phyloP scores from a whole-genome alignment of 805 yeast species.

The Candida mattraensis region DNA sequence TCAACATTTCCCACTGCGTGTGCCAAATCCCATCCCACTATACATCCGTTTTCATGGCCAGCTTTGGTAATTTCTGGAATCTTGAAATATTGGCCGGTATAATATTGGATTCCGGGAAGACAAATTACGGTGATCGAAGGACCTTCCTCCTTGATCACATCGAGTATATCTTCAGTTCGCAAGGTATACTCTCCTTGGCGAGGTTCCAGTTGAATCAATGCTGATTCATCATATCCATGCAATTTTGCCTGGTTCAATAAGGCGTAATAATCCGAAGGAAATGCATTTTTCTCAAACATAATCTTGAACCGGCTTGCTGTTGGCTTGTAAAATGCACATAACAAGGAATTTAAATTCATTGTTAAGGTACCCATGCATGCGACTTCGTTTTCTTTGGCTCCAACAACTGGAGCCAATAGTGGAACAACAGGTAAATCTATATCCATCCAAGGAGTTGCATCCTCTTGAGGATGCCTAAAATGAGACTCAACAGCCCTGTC shows the following conservation, averaged over 20 bases:
- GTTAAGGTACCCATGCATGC: slow-evolving; percentile 89
- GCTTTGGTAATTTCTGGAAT: slow-evolving; percentile 65
- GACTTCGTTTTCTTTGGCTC: slow-evolving; percentile 74
- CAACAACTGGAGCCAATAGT: slow-evolving; percentile 69
- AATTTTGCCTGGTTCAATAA: slow-evolving; percentile 69
- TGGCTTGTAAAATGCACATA: slow-evolving; percentile 77
- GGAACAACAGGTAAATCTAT: slow-evolving; percentile 77
- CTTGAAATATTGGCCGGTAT: slow-evolving; percentile 86
- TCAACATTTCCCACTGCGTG: slow-evolving; percentile 91
- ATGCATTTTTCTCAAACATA: slow-evolving; percentile 81
- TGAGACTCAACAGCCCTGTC: slow-evolving; percentile 82
- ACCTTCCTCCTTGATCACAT: slow-evolving; percentile 51
- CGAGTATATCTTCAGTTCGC: slow-evolving; percentile 61
- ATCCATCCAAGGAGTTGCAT: slow-evolving; percentile 72
- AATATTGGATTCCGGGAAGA: slow-evolving; percentile 87
- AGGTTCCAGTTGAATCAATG: slow-evolving; percentile 65
- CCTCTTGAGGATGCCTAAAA: slow-evolving; percentile 59
- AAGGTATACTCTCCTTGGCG: slow-evolving; percentile 56
- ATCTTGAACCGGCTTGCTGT: slow-evolving; percentile 59
- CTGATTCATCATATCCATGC: slow-evolving; percentile 51
- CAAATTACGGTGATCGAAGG: slow-evolving; percentile 71
- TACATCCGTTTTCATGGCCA: slow-evolving; percentile 53
- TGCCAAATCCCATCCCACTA: slow-evolving; percentile 93
- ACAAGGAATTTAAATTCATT: slow-evolving; percentile 70
- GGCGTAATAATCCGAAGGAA: slow-evolving; percentile 91